phyloP scores from a whole-genome alignment of 805 yeast species.

The Kuraishia hungarica region DNA sequence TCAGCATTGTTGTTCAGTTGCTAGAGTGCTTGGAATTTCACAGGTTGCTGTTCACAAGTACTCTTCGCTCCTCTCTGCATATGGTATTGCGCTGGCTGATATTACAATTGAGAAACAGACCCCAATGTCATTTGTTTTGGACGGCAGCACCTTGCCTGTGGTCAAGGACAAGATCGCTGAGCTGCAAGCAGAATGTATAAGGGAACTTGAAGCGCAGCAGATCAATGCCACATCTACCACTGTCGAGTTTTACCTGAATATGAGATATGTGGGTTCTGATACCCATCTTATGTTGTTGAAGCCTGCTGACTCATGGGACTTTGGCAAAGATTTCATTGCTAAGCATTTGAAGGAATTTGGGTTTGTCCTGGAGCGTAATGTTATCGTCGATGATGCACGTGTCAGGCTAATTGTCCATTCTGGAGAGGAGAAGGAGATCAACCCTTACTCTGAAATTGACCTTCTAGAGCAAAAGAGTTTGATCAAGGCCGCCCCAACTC shows the following conservation, averaged over 20 bases:
- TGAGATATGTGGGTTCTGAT: conserved; percentile 87
- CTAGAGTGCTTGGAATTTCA: conserved; percentile 58
- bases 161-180: conserved; percentile 9
- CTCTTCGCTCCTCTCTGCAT: conserved; percentile 80
- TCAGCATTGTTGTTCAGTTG: conserved; percentile 77
- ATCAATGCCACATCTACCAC: conserved; percentile 11
- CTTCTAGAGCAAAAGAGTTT: neutral
- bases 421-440: neutral
- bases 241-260: conserved; percentile 61
- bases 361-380: conserved; percentile 16
- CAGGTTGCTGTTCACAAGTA: conserved; percentile 70
- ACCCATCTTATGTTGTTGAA: conserved; percentile 66
- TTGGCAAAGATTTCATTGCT: conserved; percentile 14
- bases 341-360: conserved; percentile 24
- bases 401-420: conserved; percentile 62
- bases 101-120: conserved; percentile 53
- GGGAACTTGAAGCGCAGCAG: conserved; percentile 23
- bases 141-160: conserved; percentile 2
- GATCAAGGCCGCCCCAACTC: neutral
- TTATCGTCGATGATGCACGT: conserved; percentile 29
- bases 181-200: conserved; percentile 8
- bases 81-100: conserved; percentile 83
- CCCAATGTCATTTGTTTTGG: neutral
- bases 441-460: neutral
- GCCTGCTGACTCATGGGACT: conserved; percentile 14